Evolutionary conservation across 176 grass and related monocot species (phyloP).

Genomic region (Triticum dicoccoides): DNA sequence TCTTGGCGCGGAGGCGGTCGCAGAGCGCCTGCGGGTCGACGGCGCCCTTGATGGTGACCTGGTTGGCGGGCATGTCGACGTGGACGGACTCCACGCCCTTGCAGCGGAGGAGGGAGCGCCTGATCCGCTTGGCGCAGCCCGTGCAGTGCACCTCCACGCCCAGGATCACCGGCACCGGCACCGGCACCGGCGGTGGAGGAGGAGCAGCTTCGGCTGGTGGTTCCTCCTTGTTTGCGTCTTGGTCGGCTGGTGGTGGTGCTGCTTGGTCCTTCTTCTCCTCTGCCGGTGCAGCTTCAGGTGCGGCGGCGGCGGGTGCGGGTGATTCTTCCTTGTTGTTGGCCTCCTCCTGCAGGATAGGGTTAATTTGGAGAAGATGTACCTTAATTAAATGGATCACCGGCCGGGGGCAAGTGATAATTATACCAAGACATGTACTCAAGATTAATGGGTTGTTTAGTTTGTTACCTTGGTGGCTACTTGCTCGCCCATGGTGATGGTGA

Average conservation of each 20-base stretch:
- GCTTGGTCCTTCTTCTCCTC: conserved; percentile 32
- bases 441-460: background rate
- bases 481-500: background rate
- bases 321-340: conserved; percentile 27
- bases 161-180: conserved; percentile 49
- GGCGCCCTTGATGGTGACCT: conserved; percentile 67
- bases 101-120: conserved; percentile 60
- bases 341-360: background rate
- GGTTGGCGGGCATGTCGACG: conserved; percentile 66
- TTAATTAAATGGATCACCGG: too few relatives aligned
- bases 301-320: background rate
- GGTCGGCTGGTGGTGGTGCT: background rate
- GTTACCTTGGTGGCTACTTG: background rate
- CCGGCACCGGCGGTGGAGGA: conserved; percentile 22
- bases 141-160: conserved; percentile 73
- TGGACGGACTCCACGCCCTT: conserved; percentile 65
- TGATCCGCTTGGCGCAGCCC: conserved; percentile 75
- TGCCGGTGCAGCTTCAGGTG: background rate
- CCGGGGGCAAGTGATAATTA: background rate
- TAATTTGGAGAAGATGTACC: too few relatives aligned
- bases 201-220: background rate
- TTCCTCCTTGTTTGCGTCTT: conserved; percentile 5
- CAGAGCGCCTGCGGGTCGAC: conserved; percentile 74
- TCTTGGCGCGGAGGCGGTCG: conserved; percentile 58
- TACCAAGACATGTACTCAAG: background rate